These are phyloP conservation scores for Aspergillus sp. DNA, from an alignment of 2,329 filamentous ascomycete species.

Conservation along the genomic window DNA sequence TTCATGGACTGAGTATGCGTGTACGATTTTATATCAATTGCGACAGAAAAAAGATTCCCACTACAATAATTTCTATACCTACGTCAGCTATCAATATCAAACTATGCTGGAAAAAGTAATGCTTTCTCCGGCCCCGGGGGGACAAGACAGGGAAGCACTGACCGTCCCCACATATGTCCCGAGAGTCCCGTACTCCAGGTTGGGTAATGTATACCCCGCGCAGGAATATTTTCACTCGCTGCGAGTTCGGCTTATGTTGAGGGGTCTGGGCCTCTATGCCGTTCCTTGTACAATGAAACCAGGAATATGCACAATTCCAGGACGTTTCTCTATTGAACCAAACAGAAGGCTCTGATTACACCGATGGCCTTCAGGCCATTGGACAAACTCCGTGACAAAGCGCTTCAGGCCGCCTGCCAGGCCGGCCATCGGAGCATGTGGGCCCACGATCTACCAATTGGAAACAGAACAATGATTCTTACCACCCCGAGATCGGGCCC, in stretches of 20 bases:
- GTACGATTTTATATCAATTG: neutral
- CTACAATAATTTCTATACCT: no score
- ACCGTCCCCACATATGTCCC: no score
- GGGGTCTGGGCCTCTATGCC: neutral
- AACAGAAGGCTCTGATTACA: constrained; percentile 6
- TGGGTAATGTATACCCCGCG: no score
- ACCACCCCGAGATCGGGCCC: constrained; percentile 38
- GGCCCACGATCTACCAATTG: constrained; percentile 26
- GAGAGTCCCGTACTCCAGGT: no score
- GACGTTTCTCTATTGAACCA: constrained; percentile 2
- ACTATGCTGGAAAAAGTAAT: no score
- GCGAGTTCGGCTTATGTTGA: no score
- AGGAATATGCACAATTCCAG: neutral
- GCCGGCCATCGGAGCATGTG: neutral
- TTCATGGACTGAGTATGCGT: neutral
- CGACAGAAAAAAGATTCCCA: no score
- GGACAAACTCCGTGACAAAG: constrained; percentile 12
- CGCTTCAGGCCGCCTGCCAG: constrained; percentile 15
- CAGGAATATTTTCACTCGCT: no score
- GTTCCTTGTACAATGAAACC: neutral
- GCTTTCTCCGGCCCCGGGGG: no score
- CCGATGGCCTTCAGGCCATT: constrained; percentile 20
- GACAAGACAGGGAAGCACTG: no score
- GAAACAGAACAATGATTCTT: constrained; percentile 26
- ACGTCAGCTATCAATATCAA: no score